Evolutionary conservation across 2,329 filamentous ascomycete genomes (phyloP).

Genomic region (Fusarium miscanthi): DNA sequence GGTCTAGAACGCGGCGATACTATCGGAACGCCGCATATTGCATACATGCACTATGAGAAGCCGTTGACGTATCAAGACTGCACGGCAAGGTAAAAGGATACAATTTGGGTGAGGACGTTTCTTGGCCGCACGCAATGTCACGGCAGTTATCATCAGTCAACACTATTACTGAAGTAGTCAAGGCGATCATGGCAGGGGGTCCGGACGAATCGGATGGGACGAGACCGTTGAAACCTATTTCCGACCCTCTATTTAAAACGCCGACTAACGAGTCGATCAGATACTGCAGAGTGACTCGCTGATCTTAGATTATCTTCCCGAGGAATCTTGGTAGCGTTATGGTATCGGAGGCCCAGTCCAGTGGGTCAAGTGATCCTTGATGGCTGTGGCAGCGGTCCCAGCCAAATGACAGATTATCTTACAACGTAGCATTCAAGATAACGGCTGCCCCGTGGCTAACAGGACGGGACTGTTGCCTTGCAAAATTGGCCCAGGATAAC

Average conservation of each 20-base stretch:
- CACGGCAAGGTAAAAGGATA: not conserved
- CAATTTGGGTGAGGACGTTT: not conserved
- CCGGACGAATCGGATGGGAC: not conserved
- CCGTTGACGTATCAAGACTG: not conserved
- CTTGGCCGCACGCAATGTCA: conserved; percentile 6
- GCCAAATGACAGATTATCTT: not conserved
- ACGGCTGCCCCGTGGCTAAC: not conserved
- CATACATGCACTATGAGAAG: not conserved
- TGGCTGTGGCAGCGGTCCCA: not conserved
- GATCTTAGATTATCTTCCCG: too few species aligned
- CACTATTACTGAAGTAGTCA: not conserved
- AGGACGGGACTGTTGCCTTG: not conserved
- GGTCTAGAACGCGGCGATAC: not conserved
- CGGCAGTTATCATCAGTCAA: not conserved
- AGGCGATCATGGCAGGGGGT: not conserved
- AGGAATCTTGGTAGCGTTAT: not conserved
- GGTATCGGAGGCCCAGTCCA: not conserved
- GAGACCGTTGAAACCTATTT: not conserved
- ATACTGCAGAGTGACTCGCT: not conserved
- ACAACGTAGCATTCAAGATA: not conserved
- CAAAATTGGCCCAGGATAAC: not conserved
- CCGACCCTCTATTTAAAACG: not conserved
- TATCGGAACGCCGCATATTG: not conserved
- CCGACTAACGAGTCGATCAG: not conserved
- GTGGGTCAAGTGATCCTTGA: not conserved